Evolutionary conservation across 371 early-diverging fungal species (phyloP).

Genomic region (Actinomortierella ambigua): DNA sequence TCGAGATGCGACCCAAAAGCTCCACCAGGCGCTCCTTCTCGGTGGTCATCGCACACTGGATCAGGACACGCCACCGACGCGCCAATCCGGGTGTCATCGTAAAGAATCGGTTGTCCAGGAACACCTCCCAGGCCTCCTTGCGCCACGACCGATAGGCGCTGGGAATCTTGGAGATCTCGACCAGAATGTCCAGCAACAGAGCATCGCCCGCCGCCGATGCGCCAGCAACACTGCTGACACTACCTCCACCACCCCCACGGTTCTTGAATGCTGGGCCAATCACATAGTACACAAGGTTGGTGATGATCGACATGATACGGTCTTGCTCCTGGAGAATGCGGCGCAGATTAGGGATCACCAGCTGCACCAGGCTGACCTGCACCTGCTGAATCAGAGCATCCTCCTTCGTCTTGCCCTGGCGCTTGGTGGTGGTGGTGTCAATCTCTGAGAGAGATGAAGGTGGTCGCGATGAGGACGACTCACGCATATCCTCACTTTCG

Average conservation of each 20-base stretch:
- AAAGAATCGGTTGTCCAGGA: slow-evolving; percentile 76
- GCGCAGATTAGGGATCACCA: slow-evolving; percentile 72
- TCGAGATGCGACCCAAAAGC: slow-evolving; percentile 72
- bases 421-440: slow-evolving; percentile 16
- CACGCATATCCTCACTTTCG: slow-evolving; percentile 29
- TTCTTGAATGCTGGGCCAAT: slow-evolving; percentile 73
- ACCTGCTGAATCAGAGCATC: slow-evolving; percentile 53
- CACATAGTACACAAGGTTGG: slow-evolving; percentile 82
- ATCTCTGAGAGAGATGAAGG: slow-evolving; percentile 30
- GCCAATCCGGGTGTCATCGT: slow-evolving; percentile 57
- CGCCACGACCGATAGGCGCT: slow-evolving; percentile 74
- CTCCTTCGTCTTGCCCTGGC: slow-evolving; percentile 41
- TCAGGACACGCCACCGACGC: slow-evolving; percentile 70
- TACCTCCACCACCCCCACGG: slow-evolving; percentile 43
- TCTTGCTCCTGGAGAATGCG: slow-evolving; percentile 75
- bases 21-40: slow-evolving; percentile 83
- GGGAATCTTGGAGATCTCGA: slow-evolving; percentile 67
- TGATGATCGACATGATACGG: slow-evolving; percentile 62
- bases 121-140: slow-evolving; percentile 84
- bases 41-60: slow-evolving; percentile 65
- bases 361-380: slow-evolving; percentile 53
- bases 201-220: slow-evolving; percentile 19
- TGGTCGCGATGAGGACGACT: slow-evolving; percentile 14
- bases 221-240: slow-evolving; percentile 10
- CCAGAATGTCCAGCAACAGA: slow-evolving; percentile 40